A percentile compares a stretch with the other conserved stretches of the same genome.
These are phyloP conservation scores for Knoxdaviesia capensis DNA, from an alignment of 2,329 filamentous ascomycete genomes.

Conservation along the genomic window DNA sequence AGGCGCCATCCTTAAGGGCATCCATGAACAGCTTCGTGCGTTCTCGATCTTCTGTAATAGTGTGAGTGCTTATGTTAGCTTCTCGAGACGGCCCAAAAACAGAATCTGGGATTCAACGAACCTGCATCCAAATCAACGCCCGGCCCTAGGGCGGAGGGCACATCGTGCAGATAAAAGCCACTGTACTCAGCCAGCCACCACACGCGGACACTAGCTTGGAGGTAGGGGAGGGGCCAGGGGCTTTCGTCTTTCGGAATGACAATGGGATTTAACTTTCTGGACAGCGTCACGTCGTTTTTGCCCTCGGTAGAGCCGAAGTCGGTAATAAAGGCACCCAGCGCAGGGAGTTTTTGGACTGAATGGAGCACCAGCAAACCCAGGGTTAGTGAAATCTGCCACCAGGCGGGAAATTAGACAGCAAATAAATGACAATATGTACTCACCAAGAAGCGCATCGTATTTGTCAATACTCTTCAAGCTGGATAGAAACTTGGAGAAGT, in stretches of 20 bases:
- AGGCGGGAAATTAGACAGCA: too few relatives aligned
- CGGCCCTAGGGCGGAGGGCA: conserved; percentile 31
- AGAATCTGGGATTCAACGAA: conserved; percentile 8
- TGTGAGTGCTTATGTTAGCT: conserved; percentile 6
- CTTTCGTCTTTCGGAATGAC: conserved; percentile 49
- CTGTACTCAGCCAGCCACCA: conserved; percentile 93
- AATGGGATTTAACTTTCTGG: conserved; percentile 46
- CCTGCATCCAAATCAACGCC: conserved; percentile 43
- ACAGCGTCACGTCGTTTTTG: conserved; percentile 43
- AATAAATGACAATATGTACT: conserved; percentile 7
- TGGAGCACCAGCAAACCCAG: background rate
- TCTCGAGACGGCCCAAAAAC: too few relatives aligned
- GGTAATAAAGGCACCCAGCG: conserved; percentile 56
- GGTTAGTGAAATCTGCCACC: conserved; percentile 1
- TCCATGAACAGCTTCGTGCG: conserved; percentile 56
- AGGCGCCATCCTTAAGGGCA: conserved; percentile 68
- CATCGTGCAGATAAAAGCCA: conserved; percentile 65
- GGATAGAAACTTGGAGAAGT: conserved; percentile 54
- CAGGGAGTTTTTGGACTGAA: conserved; percentile 61
- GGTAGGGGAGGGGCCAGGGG: conserved; percentile 50
- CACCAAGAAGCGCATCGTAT: conserved; percentile 46
- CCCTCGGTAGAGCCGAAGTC: conserved; percentile 63
- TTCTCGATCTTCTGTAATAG: conserved; percentile 41
- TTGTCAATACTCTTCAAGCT: conserved; percentile 51
- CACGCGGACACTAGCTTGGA: conserved; percentile 59